phyloP scores from a whole-genome alignment of 2,329 filamentous ascomycete genomes.

The Fusarium albidum region DNA sequence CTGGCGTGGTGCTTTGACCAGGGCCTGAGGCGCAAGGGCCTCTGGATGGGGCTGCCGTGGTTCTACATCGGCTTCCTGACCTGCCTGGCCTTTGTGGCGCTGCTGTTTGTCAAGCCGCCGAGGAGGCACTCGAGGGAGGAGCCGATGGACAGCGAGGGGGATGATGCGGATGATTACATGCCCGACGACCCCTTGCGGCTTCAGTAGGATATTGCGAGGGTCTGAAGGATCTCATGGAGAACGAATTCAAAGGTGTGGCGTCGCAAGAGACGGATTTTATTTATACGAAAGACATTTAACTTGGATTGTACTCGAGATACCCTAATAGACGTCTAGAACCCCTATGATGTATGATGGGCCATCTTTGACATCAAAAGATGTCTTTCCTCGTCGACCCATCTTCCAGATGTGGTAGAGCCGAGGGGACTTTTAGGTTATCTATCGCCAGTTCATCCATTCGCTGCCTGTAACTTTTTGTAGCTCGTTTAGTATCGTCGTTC shows the following conservation, averaged over 20 bases:
- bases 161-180: conserved; percentile 33
- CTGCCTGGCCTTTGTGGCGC: conserved; percentile 38
- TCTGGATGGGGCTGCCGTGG: conserved; percentile 51
- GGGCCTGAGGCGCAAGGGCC: conserved; percentile 46
- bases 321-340: conserved; percentile 18
- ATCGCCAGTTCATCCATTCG: too few relatives aligned
- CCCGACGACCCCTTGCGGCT: conserved; percentile 37
- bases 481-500: too few relatives aligned
- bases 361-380: too few relatives aligned
- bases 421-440: too few relatives aligned
- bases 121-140: conserved; percentile 31
- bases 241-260: too few relatives aligned
- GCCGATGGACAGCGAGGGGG: conserved; percentile 19
- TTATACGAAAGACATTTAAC: too few relatives aligned
- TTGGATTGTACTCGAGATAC: conserved; percentile 6
- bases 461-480: too few relatives aligned
- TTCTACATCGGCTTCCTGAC: conserved; percentile 48
- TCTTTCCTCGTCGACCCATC: conserved; percentile 18
- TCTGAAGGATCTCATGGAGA: too few relatives aligned
- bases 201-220: too few relatives aligned
- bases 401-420: conserved; percentile 28
- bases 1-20: conserved; percentile 50
- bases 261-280: too few relatives aligned
- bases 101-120: conserved; percentile 46
- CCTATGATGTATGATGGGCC: background rate